Evolutionary conservation across 495 filamentous ascomycete genomes (phyloP).

Genomic region (Neohortaea acidophila): DNA sequence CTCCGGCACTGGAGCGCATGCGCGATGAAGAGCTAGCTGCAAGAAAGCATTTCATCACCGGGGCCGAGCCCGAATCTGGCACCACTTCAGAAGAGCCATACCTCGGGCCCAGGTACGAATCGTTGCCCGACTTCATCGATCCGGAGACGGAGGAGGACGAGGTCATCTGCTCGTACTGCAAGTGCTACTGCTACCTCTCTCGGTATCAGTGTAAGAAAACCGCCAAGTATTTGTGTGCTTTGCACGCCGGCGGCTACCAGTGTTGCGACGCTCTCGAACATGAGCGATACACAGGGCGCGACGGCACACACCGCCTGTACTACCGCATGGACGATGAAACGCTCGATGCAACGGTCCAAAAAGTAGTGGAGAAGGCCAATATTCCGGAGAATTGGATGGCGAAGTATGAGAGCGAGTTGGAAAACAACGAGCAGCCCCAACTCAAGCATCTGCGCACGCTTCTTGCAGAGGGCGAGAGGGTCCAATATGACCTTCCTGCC

Average conservation of each 20-base stretch:
- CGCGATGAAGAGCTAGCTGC: conserved; percentile 54
- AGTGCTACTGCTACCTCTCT: conserved; percentile 80
- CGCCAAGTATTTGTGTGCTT: conserved; percentile 61
- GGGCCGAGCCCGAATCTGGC: conserved; percentile 8
- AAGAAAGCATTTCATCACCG: conserved; percentile 42
- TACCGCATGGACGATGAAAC: conserved; percentile 54
- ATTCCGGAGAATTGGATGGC: conserved; percentile 82
- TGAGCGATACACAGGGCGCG: conserved; percentile 32
- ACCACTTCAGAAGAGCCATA: conserved; percentile 1
- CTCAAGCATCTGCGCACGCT: conserved; percentile 75
- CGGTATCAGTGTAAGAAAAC: conserved; percentile 69
- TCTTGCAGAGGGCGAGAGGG: conserved; percentile 88
- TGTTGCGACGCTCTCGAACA: conserved; percentile 57
- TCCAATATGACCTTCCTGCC: conserved; percentile 80
- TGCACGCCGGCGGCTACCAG: conserved; percentile 59
- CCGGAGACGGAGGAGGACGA: conserved; percentile 47
- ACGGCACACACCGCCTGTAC: conserved; percentile 33
- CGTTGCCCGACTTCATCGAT: conserved; percentile 18
- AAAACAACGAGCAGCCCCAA: conserved; percentile 66
- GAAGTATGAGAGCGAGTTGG: conserved; percentile 70
- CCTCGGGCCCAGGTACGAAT: conserved; percentile 7
- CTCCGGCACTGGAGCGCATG: conserved; percentile 68
- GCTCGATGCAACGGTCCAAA: conserved; percentile 50
- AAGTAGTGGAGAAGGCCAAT: conserved; percentile 69
- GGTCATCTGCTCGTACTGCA: conserved; percentile 82